Evolutionary conservation across 2,329 filamentous ascomycete genomes (phyloP), one percentile per base, ranked within the genome.

Genomic region (Tolypocladium nubicola): DNA sequence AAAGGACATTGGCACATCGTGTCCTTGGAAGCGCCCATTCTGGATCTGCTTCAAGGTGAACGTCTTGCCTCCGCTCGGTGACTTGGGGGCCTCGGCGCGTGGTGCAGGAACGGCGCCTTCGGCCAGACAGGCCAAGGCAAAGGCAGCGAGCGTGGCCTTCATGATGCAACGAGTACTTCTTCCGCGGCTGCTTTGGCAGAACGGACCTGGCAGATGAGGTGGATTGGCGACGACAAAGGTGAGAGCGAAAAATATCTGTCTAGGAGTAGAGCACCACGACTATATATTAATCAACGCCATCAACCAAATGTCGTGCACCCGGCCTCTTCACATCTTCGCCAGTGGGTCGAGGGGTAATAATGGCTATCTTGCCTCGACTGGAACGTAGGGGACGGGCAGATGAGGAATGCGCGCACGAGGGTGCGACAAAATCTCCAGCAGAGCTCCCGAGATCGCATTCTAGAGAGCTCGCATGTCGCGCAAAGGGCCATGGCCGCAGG

Each of bases 11-110:
- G 65, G 61, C 52, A 54, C 74, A 58, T 70, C 71, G 13, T 71
- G 69, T 11, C 65, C 66, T 10, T 60, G 59, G 60, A 69, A 76
- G 0, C 60, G 55, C 0, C 60, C 53, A 58, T 78, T 79, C 43
- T 58, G 59, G 3, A 74, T 61, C 21, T 73, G 68, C 0, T 61
- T 50, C 13, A 77, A 50, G 0, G 61, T 61, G 54, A 73, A 72
- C 2, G 56, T 50, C 7, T 56, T 57, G 38, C 49, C 52, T 10
- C 52, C 52, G 14, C 47, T 2, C 40, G 30, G 19, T 9, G 41
- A 23, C 56, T 13, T 11, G 30, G 53, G 19, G 6, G 26, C 21
- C 13, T 47, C n/a, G 35, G 33, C 47, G 26, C 43, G 52, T 40
- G 49, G 57, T 23, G 52, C 45, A 2, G 40, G 53, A 30, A 58